A percentile compares a stretch with the other conserved stretches of the same genome.
These are phyloP conservation scores for Nicotiana knightiana DNA, from an alignment of 257 asterid species.

Conservation along the genomic window DNA sequence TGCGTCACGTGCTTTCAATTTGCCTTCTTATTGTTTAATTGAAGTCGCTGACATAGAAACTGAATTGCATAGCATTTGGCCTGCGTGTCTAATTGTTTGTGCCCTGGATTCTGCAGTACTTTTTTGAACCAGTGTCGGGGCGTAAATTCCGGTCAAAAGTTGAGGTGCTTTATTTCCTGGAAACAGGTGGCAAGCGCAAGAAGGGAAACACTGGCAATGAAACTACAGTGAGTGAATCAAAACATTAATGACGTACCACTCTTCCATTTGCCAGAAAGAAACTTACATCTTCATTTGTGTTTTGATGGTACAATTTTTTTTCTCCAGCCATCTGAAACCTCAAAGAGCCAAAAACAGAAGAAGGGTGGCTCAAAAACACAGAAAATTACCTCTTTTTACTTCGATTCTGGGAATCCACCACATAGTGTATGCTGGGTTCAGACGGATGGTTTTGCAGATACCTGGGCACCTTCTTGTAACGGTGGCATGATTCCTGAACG, in stretches of 20 bases:
- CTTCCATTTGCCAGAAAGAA: not conserved
- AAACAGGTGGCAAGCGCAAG: slow-evolving; percentile 27
- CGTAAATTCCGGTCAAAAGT: slow-evolving; percentile 27
- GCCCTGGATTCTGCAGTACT: slow-evolving; percentile 25
- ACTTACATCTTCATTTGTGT: not conserved
- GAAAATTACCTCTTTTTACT: slow-evolving; percentile 16
- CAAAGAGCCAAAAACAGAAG: slow-evolving; percentile 12
- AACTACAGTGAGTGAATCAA: slow-evolving; percentile 7
- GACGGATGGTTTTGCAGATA: slow-evolving; percentile 11
- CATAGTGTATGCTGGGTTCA: slow-evolving; percentile 20
- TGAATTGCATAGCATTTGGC: not conserved
- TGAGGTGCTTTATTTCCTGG: slow-evolving; percentile 31
- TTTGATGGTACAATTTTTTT: not conserved
- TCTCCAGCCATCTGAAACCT: slow-evolving; percentile 22
- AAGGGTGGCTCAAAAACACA: slow-evolving; percentile 11
- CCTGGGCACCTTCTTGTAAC: slow-evolving; percentile 14
- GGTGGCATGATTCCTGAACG: slow-evolving; percentile 10
- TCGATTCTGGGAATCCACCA: slow-evolving; percentile 32
- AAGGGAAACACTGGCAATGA: slow-evolving; percentile 17
- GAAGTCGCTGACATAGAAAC: not conserved
- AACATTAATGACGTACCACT: not conserved
- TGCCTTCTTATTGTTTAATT: not conserved
- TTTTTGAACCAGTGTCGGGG: slow-evolving; percentile 22
- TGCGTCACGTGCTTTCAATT: not conserved
- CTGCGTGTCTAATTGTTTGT: not conserved